Base-by-base conservation (phyloP, 805 yeast species). In the Starmerella riodocensis region DNA sequence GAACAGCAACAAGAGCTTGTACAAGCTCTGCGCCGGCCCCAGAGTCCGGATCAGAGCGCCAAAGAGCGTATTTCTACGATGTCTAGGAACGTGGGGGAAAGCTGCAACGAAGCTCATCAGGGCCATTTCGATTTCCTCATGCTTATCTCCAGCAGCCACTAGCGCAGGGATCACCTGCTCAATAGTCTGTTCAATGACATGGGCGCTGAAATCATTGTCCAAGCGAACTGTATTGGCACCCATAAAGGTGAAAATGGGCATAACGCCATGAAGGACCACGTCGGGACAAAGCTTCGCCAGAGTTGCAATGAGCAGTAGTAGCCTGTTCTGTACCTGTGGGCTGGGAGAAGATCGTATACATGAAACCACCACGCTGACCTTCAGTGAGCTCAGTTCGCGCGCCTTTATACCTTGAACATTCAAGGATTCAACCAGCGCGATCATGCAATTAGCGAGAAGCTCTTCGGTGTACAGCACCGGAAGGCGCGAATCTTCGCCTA, bases 211-310 rank as follows among this genome's bases (percentile, higher is more conserved):
- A 56, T 84, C 96, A 59, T 91, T 97, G 58, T 91, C 98, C 61
- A 91, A 95, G 53, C 94, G 78, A 37, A 91, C 73, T 12, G 96
- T 86, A 54, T 85, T 93, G 11, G 97, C 94, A 43, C 98, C 98
- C 97, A 91, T 91, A 53, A 91, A 91, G 1, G 98, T 91, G 66
- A 91, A 91, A 37, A 91, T 88, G n/a, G 98, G 98, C 98, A 91
- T 91, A 7, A 91, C 94, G 2, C 95, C 81, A 61, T 91, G 97
- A 39, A 91, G 65, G 22, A 91, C 85, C 23, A 80, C 73, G 54
- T 88, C 96, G 7, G 97, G 95, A 11, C 88, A 81, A 40, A 91
- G 62, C 1, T 84, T 67, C 1, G 97, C 97, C 49, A 91, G 64
- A 35, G 84, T 78, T 2, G 96, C 80, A 49, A 91, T 76, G 21